phyloP scores from a whole-genome alignment of 2,329 filamentous ascomycete genomes.

The Domatiomyces catenatus region DNA sequence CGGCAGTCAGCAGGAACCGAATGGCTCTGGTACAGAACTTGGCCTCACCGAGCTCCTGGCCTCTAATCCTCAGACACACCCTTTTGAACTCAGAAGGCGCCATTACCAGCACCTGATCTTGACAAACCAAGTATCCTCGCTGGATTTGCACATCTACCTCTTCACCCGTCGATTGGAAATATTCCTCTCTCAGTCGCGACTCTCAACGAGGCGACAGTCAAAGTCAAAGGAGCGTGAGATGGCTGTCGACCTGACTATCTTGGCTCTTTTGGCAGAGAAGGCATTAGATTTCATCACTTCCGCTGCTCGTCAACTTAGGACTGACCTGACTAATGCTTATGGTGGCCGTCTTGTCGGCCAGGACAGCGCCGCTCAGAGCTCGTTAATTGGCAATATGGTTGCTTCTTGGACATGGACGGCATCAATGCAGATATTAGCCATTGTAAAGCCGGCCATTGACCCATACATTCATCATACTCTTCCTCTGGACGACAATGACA shows the following conservation, averaged over 20 bases:
- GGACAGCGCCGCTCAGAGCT: constrained; percentile 17
- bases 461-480: not conserved
- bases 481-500: not conserved
- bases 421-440: constrained; percentile 26
- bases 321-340: constrained; percentile 50
- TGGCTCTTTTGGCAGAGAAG: constrained; percentile 75
- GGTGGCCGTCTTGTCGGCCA: constrained; percentile 30
- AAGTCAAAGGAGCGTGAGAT: not conserved
- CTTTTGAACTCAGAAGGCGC: constrained; percentile 47
- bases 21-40: constrained; percentile 17
- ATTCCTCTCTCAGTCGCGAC: constrained; percentile 26
- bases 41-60: constrained; percentile 7
- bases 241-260: constrained; percentile 28
- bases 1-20: constrained; percentile 9
- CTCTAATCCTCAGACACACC: constrained; percentile 15
- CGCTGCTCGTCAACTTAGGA: constrained; percentile 62
- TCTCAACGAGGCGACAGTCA: not conserved
- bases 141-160: constrained; percentile 88
- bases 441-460: constrained; percentile 3
- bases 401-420: constrained; percentile 33
- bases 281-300: constrained; percentile 72
- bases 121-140: constrained; percentile 85
- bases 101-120: constrained; percentile 84
- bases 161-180: constrained; percentile 78
- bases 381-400: constrained; percentile 32